Percentiles rank a stretch among this genome's conserved stretches.
These are phyloP conservation scores for Cladophialophora immunda DNA, from an alignment of 2,329 filamentous ascomycete genomes.

Conservation along the genomic window DNA sequence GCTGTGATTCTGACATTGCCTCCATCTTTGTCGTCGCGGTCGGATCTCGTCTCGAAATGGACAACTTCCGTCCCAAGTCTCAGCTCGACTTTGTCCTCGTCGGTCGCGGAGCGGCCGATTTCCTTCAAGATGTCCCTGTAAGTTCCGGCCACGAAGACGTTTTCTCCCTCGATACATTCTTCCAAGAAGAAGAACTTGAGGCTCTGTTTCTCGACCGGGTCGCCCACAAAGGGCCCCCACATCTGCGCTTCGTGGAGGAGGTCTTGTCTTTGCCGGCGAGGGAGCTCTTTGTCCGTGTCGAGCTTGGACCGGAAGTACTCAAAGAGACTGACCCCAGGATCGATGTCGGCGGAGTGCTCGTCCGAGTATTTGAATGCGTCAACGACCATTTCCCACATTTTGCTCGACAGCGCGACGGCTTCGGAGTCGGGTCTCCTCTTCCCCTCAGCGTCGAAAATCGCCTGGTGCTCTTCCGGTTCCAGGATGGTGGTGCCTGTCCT, in stretches of 20 bases:
- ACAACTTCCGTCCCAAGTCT: constrained; percentile 54
- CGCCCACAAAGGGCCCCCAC: constrained; percentile 72
- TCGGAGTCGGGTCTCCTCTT: constrained; percentile 48
- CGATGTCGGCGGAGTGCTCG: constrained; percentile 59
- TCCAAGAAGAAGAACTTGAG: constrained; percentile 72
- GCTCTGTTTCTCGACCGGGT: constrained; percentile 66
- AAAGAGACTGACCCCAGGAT: constrained; percentile 61
- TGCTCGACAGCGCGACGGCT: constrained; percentile 48
- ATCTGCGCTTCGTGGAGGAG: constrained; percentile 64
- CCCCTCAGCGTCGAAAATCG: constrained; percentile 59
- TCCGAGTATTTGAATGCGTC: constrained; percentile 69
- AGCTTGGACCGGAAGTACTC: constrained; percentile 65
- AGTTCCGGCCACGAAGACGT: constrained; percentile 69
- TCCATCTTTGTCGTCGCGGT: constrained; percentile 24
- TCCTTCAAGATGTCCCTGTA: constrained; percentile 66
- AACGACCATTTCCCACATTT: constrained; percentile 67
- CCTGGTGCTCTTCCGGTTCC: constrained; percentile 61
- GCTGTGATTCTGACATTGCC: constrained; percentile 57
- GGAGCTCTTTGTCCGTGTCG: constrained; percentile 49
- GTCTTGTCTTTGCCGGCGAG: constrained; percentile 52
- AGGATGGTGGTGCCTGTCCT: constrained; percentile 60
- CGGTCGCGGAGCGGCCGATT: constrained; percentile 58
- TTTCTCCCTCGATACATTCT: constrained; percentile 72
- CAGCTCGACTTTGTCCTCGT: constrained; percentile 58
- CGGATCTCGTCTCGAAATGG: constrained; percentile 46